phyloP scores from a whole-genome alignment of 441 rosid genomes.

The Aleurites moluccanus region DNA sequence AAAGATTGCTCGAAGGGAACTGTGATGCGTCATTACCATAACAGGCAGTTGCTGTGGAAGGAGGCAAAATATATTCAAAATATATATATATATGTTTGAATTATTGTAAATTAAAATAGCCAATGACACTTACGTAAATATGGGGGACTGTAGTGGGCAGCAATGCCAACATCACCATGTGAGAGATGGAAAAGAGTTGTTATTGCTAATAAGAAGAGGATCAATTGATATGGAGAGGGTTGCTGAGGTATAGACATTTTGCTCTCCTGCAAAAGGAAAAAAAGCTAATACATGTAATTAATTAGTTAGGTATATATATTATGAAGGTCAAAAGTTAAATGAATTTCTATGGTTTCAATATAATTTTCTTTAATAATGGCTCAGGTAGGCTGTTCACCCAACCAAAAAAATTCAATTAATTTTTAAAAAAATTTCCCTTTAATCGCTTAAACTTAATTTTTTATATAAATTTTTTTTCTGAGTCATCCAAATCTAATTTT shows the following conservation, averaged over 20 bases:
- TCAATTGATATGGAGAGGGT: background rate
- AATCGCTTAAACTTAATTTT: no score
- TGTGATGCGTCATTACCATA: slow-evolving; percentile 37
- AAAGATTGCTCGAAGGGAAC: slow-evolving; percentile 48
- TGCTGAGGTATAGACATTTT: background rate
- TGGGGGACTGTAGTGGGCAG: slow-evolving; percentile 40
- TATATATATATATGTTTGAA: background rate
- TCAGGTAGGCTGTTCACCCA: no score
- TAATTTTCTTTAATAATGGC: no score
- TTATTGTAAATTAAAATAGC: background rate
- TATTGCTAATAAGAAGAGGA: slow-evolving; percentile 9
- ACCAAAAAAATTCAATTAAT: no score
- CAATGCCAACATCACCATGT: slow-evolving; percentile 41
- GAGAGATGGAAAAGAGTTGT: slow-evolving; percentile 21
- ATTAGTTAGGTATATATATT: no score
- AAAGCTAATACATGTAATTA: no score
- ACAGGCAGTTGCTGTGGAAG: slow-evolving; percentile 50
- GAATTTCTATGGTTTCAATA: no score
- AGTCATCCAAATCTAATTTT: no score
- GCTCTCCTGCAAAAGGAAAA: no score
- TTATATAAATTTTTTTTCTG: no score
- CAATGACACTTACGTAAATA: slow-evolving; percentile 41
- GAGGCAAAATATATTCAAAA: background rate
- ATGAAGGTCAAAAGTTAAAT: no score
- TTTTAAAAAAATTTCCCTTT: no score